These are phyloP conservation scores for Beta lomatogona DNA, from an alignment of 179 eudicot genomes.

Conservation along the genomic window DNA sequence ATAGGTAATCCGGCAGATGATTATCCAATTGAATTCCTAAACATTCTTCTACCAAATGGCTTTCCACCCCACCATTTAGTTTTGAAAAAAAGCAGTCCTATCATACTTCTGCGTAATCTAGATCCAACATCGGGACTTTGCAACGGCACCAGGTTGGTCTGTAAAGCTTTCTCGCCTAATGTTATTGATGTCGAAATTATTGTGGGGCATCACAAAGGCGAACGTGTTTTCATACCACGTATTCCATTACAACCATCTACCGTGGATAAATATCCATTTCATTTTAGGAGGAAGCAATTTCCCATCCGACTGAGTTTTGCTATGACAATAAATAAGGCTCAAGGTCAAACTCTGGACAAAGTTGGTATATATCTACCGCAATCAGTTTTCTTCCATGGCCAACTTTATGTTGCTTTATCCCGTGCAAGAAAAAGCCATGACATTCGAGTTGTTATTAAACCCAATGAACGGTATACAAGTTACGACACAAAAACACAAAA, in stretches of 20 bases:
- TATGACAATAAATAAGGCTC: too few relatives aligned
- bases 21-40: constrained; percentile 7
- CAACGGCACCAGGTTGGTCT: constrained; percentile 21
- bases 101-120: not conserved
- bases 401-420: too few relatives aligned
- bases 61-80: not conserved
- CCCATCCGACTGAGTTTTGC: too few relatives aligned
- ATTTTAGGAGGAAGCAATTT: too few relatives aligned
- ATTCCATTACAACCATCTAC: too few relatives aligned
- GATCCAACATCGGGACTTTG: not conserved
- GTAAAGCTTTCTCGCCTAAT: not conserved
- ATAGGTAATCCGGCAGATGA: not conserved
- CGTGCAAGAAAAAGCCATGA: too few relatives aligned
- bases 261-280: too few relatives aligned
- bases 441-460: not conserved
- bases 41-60: not conserved
- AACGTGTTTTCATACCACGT: not conserved
- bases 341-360: too few relatives aligned
- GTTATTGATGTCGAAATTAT: constrained; percentile 8
- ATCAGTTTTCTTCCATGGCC: too few relatives aligned
- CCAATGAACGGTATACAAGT: not conserved
- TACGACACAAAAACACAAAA: not conserved
- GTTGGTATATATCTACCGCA: too few relatives aligned
- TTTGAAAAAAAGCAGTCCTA: not conserved
- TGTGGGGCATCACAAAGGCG: not conserved